phyloP scores from a whole-genome alignment of 2,329 filamentous ascomycete genomes.

The Colletotrichum costaricense region DNA sequence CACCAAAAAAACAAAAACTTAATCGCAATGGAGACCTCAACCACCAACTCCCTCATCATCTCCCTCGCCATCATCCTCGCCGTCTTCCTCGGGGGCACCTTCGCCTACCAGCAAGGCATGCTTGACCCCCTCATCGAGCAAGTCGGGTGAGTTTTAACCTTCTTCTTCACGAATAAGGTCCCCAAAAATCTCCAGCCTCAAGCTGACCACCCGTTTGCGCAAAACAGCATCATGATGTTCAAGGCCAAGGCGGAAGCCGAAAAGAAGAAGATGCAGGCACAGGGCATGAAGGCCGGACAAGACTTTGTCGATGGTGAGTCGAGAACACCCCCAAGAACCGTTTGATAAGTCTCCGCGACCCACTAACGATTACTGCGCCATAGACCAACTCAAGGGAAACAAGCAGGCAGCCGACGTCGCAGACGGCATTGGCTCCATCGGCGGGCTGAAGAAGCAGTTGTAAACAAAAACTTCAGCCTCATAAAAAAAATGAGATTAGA shows the following conservation, averaged over 20 bases:
- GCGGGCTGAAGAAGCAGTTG: conserved; percentile 45
- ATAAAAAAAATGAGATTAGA: not conserved
- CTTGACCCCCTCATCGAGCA: conserved; percentile 51
- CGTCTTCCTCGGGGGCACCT: conserved; percentile 44
- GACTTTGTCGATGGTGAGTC: conserved; percentile 50
- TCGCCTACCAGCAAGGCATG: conserved; percentile 50
- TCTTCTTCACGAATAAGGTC: too few species aligned
- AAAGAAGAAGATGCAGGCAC: conserved; percentile 50
- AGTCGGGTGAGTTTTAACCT: conserved; percentile 39
- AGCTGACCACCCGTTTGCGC: conserved; percentile 22
- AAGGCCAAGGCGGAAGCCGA: conserved; percentile 55
- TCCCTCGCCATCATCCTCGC: conserved; percentile 42
- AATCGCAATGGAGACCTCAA: conserved; percentile 30
- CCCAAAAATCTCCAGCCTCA: not conserved
- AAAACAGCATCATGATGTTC: conserved; percentile 45
- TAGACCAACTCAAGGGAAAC: conserved; percentile 50
- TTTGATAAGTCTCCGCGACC: not conserved
- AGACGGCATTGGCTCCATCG: conserved; percentile 42
- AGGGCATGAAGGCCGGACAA: conserved; percentile 51
- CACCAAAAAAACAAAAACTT: not conserved
- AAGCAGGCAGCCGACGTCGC: conserved; percentile 47
- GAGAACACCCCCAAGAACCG: not conserved
- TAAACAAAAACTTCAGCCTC: not conserved
- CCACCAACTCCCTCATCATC: conserved; percentile 39
- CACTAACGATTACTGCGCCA: not conserved